A percentile compares a stretch with the other conserved stretches of the same genome.
These are phyloP conservation scores for Bjerkandera adusta DNA, from an alignment of 1,284 basidiomycete species.

Conservation along the genomic window DNA sequence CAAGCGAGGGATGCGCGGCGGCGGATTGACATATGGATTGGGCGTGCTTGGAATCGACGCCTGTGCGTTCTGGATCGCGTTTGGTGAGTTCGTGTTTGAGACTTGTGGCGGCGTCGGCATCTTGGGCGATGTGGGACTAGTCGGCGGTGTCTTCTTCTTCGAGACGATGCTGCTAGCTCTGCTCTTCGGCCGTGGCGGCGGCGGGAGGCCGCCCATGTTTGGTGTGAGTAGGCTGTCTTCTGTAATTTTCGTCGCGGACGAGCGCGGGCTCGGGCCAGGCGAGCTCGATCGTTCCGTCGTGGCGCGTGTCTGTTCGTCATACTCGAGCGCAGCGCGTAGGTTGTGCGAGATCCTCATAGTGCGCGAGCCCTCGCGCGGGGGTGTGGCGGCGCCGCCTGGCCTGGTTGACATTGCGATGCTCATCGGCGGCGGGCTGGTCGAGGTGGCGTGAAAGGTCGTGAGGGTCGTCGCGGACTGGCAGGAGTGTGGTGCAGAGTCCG, in stretches of 20 bases:
- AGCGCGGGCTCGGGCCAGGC: constrained; percentile 9
- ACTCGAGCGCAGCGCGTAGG: constrained; percentile 58
- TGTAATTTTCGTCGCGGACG: not conserved
- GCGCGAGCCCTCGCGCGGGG: constrained; percentile 9
- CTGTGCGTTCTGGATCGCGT: no score
- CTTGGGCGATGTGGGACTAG: constrained; percentile 7
- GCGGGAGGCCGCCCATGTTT: constrained; percentile 7
- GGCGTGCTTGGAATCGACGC: constrained; percentile 5
- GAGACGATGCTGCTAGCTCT: not conserved
- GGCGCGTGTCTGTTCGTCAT: constrained; percentile 43
- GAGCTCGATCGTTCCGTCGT: not conserved
- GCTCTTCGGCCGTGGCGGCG: not conserved
- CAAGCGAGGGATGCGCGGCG: constrained; percentile 31
- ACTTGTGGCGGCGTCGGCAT: constrained; percentile 13
- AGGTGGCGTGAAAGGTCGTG: constrained; percentile 10
- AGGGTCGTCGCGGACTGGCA: constrained; percentile 1
- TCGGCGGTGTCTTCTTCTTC: constrained; percentile 8
- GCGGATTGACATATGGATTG: constrained; percentile 49
- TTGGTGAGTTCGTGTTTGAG: constrained; percentile 16
- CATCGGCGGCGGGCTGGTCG: not conserved
- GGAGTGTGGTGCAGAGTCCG: no score
- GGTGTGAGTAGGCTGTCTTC: not conserved
- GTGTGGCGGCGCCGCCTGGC: constrained; percentile 62
- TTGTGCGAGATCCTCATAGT: constrained; percentile 54
- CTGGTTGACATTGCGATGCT: not conserved